Base-by-base conservation (phyloP, 805 yeast species). In the Phaffomyces antillensis region DNA sequence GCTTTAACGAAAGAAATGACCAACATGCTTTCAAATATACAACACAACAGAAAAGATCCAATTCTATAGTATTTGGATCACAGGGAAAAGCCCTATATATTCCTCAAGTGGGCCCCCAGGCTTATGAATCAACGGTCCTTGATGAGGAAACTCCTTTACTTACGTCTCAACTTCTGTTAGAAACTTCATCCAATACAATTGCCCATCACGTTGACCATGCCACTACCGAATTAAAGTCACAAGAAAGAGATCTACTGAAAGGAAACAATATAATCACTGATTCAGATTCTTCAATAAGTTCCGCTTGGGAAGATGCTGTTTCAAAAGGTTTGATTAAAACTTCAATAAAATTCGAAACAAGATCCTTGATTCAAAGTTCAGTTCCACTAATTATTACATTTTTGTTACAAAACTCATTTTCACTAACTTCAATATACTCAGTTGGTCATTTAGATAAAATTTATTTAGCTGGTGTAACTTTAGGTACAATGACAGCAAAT, bases 401-500 rank as follows among this genome's bases (percentile, higher is more conserved):
- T 34, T 39, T 58, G 13, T 36, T 59, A 34, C 61, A 59, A 35
- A 53, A 58, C 37, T 56, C 62, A 3, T 50, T 59, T 12, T 53
- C 63, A 7, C 38, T 59, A 16, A 55, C 60, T 12, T 56, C 60
- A 2, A 55, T 58, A 33, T 56, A 55, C 36, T 55, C 60, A 0
- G 96, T 88, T 2, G 93, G 95, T 16, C 90, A 82, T 59, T 66
- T 86, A 42, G 95, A 95, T 20, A 84, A 85, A 38, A 72, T 75
- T 25, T 86, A 86, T 58, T 70, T 86, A 39, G 93, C 91, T 1
- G 95, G 95, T 1, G 89, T 86, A 9, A 82, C 91, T 0, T 67
- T 86, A 59, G 93, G 88, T 1, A 75, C 87, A 1, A 86, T 86
- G 89, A 86, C 95, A 3, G 86, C 89, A 1, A 82, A 82, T 51